Evolutionary conservation across 129 eudicot species (phyloP).

Genomic region (Apium graveolens): DNA sequence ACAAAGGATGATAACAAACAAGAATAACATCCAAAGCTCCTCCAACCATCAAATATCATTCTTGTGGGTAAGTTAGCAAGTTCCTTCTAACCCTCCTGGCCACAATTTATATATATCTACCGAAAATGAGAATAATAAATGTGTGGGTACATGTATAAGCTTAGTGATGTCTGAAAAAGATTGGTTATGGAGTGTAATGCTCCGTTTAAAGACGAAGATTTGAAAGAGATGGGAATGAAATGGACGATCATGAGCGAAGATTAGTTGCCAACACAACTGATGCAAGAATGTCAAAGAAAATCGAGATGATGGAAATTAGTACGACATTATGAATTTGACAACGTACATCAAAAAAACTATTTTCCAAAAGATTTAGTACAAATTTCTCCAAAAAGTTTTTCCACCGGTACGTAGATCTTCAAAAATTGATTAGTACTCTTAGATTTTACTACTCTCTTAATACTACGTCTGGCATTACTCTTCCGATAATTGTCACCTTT

Average conservation of each 20-base stretch:
- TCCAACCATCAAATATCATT: neutral
- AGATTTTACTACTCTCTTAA: too few species aligned
- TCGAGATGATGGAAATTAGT: too few species aligned
- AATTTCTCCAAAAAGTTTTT: too few species aligned
- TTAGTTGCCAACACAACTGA: neutral
- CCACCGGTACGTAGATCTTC: too few species aligned
- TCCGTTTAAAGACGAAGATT: neutral
- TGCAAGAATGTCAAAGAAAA: neutral
- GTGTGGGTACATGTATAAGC: neutral
- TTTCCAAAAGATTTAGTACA: too few species aligned
- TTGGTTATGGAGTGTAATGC: neutral
- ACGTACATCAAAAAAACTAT: too few species aligned
- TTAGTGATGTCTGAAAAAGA: neutral
- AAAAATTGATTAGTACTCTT: too few species aligned
- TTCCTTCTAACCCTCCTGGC: neutral
- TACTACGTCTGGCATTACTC: too few species aligned
- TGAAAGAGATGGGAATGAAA: neutral
- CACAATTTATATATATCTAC: neutral
- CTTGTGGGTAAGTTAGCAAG: neutral
- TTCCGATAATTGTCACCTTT: too few species aligned
- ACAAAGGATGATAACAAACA: neutral
- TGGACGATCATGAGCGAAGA: neutral
- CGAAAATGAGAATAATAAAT: too few species aligned
- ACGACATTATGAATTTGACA: too few species aligned
- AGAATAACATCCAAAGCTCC: neutral